These are phyloP conservation scores for Ananas comosus DNA, from an alignment of 176 grass and related monocot genomes.

Conservation along the genomic window DNA sequence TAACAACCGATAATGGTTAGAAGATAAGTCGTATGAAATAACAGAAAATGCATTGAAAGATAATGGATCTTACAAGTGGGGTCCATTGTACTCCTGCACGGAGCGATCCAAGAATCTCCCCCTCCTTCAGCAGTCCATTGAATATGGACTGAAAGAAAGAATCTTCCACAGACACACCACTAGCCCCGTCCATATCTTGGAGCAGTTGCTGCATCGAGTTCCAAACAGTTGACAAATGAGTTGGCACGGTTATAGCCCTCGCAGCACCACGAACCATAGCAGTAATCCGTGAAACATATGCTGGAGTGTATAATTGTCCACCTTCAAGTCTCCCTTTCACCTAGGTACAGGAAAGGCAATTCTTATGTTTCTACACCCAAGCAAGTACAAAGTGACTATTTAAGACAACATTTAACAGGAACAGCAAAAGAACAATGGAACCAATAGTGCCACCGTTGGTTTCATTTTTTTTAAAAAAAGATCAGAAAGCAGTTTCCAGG, in stretches of 20 bases:
- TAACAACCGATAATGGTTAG: slow-evolving; percentile 10
- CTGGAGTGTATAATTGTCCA: slow-evolving; percentile 88
- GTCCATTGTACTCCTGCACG: slow-evolving; percentile 89
- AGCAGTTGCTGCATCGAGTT: slow-evolving; percentile 88
- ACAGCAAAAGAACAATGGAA: not conserved
- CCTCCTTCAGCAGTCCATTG: slow-evolving; percentile 75
- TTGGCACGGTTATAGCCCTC: slow-evolving; percentile 76
- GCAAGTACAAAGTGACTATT: not conserved
- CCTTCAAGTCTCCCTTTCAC: slow-evolving; percentile 96
- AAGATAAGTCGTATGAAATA: slow-evolving; percentile 21
- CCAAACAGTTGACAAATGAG: slow-evolving; percentile 87
- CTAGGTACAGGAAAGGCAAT: slow-evolving; percentile 28
- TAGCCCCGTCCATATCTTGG: slow-evolving; percentile 78
- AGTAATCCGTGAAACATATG: slow-evolving; percentile 78
- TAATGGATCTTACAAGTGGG: slow-evolving; percentile 63
- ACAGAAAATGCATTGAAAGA: slow-evolving; percentile 19
- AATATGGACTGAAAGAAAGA: slow-evolving; percentile 95
- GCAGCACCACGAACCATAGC: slow-evolving; percentile 87
- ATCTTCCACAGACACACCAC: slow-evolving; percentile 80
- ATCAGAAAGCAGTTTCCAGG: too few relatives aligned
- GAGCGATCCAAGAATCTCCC: slow-evolving; percentile 59
- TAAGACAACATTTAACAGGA: slow-evolving; percentile 5
- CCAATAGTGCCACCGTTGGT: not conserved
- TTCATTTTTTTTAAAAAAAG: too few relatives aligned
- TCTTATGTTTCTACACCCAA: not conserved